phyloP scores from a whole-genome alignment of 2,329 filamentous ascomycete species.

The Alternaria conjuncta region DNA sequence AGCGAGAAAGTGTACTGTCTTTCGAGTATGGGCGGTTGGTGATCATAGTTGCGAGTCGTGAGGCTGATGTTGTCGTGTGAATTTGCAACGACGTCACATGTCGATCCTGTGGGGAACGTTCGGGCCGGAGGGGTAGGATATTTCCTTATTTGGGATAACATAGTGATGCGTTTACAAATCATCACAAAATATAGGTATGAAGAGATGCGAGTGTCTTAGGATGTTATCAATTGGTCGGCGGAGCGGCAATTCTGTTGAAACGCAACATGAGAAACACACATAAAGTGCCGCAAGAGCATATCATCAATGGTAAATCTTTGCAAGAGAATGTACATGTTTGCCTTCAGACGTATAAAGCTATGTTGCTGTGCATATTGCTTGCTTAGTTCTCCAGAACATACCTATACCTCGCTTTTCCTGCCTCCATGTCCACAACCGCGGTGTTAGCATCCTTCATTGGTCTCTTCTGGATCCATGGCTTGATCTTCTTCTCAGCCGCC shows the following conservation, averaged over 20 bases:
- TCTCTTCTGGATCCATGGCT: constrained; percentile 67
- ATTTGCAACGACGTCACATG: not conserved
- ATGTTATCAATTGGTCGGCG: not conserved
- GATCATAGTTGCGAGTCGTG: not conserved
- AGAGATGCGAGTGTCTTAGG: not conserved
- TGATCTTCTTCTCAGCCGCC: constrained; percentile 63
- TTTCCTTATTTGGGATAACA: not conserved
- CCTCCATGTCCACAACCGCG: constrained; percentile 63
- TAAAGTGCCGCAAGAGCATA: not conserved
- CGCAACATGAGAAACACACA: not conserved
- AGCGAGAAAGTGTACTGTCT: not conserved
- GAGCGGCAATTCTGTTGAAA: not conserved
- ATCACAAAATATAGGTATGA: not conserved
- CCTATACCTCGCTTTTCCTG: constrained; percentile 60
- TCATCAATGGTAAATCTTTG: not conserved
- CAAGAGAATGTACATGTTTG: not conserved
- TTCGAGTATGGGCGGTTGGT: not conserved
- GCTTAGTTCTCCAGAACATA: constrained; percentile 37
- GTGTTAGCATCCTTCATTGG: constrained; percentile 62
- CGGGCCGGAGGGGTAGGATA: not conserved
- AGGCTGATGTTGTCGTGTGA: constrained; percentile 1
- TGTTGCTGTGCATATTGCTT: not conserved
- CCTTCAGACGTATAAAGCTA: not conserved
- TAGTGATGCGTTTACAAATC: not conserved
- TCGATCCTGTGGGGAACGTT: not conserved